Evolutionary conservation across 2,329 filamentous ascomycete genomes (phyloP).

Genomic region (Aureobasidium namibiae): DNA sequence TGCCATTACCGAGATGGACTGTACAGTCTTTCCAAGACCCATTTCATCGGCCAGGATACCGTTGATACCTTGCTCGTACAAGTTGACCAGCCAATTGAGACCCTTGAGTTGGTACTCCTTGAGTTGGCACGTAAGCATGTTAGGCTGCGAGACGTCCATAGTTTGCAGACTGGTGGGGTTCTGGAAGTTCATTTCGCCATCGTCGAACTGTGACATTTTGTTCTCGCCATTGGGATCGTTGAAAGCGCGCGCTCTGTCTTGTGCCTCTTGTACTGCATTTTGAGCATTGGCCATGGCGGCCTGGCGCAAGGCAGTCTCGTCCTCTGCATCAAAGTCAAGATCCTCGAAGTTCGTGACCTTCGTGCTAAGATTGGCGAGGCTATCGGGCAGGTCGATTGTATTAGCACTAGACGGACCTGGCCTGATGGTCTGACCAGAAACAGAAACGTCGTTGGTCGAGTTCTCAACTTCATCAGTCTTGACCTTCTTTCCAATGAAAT

Average conservation of each 20-base stretch:
- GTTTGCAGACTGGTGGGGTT: constrained; percentile 93
- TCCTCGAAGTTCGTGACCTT: constrained; percentile 93
- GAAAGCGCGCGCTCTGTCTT: constrained; percentile 87
- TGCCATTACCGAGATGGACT: constrained; percentile 98
- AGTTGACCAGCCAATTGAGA: constrained; percentile 96
- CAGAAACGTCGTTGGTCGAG: constrained; percentile 70
- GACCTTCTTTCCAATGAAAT: constrained; percentile 99
- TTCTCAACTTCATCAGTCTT: constrained; percentile 93
- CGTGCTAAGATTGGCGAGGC: constrained; percentile 42
- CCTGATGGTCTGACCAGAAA: constrained; percentile 42
- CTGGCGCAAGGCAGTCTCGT: constrained; percentile 70
- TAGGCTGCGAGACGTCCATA: constrained; percentile 89
- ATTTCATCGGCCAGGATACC: constrained; percentile 98
- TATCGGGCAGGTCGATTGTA: constrained; percentile 40
- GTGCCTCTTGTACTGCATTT: constrained; percentile 87
- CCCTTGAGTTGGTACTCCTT: constrained; percentile 99
- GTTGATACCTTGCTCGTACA: constrained; percentile 99
- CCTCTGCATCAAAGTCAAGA: constrained; percentile 90
- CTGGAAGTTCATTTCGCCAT: constrained; percentile 99
- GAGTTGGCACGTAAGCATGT: constrained; percentile 83
- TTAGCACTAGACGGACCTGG: constrained; percentile 32
- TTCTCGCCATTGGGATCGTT: constrained; percentile 49
- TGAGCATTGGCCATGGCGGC: constrained; percentile 95
- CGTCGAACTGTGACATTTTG: constrained; percentile 68
- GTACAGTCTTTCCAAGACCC: constrained; percentile 98